Base-by-base conservation (phyloP, 257 asterid genomes). In the Ocimum tenuiflorum region DNA sequence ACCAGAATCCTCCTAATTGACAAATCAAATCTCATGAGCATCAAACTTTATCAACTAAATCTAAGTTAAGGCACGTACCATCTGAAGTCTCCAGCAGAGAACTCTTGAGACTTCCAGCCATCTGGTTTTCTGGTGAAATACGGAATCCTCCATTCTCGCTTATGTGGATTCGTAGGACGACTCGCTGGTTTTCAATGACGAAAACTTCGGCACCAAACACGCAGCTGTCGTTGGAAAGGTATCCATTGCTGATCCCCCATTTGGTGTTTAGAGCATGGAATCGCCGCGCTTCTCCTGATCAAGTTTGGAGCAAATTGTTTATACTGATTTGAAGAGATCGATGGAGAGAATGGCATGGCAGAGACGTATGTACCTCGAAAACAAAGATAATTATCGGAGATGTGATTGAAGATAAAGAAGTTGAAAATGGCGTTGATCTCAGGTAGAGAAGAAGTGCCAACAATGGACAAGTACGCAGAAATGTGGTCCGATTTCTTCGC, bases 401-500 rank as follows among this genome's bases (percentile, higher is more conserved):
- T 27, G 17, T 60, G 67, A 70, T 75, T 59, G 31, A 19, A 45
- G 63, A 27, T 2, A 27, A 27, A 27, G n/a, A n/a, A n/a, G n/a
- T n/a, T n/a, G n/a, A n/a, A n/a, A n/a, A n/a, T n/a, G n/a, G n/a
- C n/a, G n/a, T n/a, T n/a, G n/a, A n/a, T n/a, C n/a, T n/a, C 51
- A 14, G 52, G 45, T 7, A 60, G 53, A 35, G 69, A 39, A 15
- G 7, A 2, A 8, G 69, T 31, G 13, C 46, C 57, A 11, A 38
- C 48, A 2, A 61, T 43, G 4, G 57, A n/a, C n/a, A 70, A 49
- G 49, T 61, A 33, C 15, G 19, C 68, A n/a, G 77, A 65, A 51
- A 75, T 41, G 31, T 70, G 20, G 42, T 36, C 42, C 11, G 42
- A 0, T 36, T 36, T 7, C 8, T 36, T 36, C 8, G 2, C 42